Base-by-base conservation (phyloP, 2,329 filamentous ascomycete genomes). In the Aureobasidium sp. region DNA sequence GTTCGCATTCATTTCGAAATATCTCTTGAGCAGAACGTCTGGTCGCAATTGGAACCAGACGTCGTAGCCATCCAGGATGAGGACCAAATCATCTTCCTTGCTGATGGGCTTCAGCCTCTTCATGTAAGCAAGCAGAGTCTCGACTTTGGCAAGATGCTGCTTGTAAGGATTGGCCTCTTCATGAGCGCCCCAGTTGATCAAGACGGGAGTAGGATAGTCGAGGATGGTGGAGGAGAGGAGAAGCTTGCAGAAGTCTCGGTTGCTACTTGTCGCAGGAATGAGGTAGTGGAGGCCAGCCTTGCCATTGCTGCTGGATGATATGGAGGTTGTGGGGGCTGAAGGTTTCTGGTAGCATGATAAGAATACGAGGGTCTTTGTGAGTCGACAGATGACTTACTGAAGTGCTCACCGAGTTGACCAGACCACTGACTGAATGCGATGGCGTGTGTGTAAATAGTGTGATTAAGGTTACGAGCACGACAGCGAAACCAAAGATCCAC, bases 11-110 rank as follows among this genome's bases (percentile, higher is more conserved):
- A 84, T 73, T 15, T 77, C 74, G 65, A 85, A 82, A 70, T 88
- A 89, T 47, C 86, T 80, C 65, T 81, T 75, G 29, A 89, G 79
- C 66, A 89, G 74, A 23, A 88, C 77, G 46, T 86, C 81, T 2
- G 84, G 80, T 0, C 85, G 84, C 2, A 89, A 75, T 70, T 89
- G 87, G 63, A 88, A 84, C 74, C 85, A 84, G 1, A 84, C 78
- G 63, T 88, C 84, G 69, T 84, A 80, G 1, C 82, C 84, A 69
- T 89, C 86, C 6, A 86, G 78, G 51, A 88, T 77, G 62, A 88
- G 73, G 8, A 87, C 79, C 32, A 90, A 72, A 69, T 89, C 87
- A 20, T 82, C 76, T 34, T 73, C 74, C 41, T 60, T 60, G 26
- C 57, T 75, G 13, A 76, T 74, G 9, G 37, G 29, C 63, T 67